Conservation (phyloP, 352 stramenopile species). For the Phytopythium mirpurense region DNA sequence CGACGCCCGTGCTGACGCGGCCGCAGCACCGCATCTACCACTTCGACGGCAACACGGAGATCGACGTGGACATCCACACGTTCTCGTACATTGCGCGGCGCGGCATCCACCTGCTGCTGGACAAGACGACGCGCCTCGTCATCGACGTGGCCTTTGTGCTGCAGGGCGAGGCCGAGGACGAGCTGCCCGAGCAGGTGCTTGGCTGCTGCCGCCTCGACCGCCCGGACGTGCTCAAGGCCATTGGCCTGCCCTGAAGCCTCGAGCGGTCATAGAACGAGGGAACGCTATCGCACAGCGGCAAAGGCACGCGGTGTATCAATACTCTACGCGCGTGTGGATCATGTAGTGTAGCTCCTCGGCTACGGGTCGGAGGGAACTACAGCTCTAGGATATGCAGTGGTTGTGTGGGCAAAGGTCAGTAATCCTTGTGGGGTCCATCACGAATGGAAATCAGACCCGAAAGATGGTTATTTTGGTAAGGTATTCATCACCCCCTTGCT, state of each 20-base stretch:
- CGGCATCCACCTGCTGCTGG: slow-evolving; percentile 70
- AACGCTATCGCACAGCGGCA: background rate
- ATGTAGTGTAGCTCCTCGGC: too few relatives aligned
- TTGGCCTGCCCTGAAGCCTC: slow-evolving; percentile 27
- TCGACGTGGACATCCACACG: slow-evolving; percentile 76
- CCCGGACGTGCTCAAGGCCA: slow-evolving; percentile 60
- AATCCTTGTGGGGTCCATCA: slow-evolving; percentile 78
- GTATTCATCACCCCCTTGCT: slow-evolving; percentile 72
- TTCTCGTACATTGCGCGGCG: slow-evolving; percentile 83
- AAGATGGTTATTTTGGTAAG: slow-evolving; percentile 86
- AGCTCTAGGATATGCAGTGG: slow-evolving; percentile 1
- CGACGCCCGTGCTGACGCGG: slow-evolving; percentile 77
- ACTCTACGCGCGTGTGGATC: background rate
- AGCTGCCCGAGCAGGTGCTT: slow-evolving; percentile 83
- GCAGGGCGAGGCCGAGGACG: slow-evolving; percentile 82
- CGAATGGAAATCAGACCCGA: slow-evolving; percentile 87
- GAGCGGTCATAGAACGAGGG: too few relatives aligned
- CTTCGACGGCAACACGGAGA: slow-evolving; percentile 61
- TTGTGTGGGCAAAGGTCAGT: slow-evolving; percentile 55
- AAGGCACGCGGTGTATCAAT: slow-evolving; percentile 1
- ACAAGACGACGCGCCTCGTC: slow-evolving; percentile 74
- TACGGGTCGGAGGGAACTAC: too few relatives aligned
- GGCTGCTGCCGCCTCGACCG: slow-evolving; percentile 78
- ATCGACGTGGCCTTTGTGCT: slow-evolving; percentile 87
- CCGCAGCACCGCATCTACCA: slow-evolving; percentile 84